Percentiles rank a stretch among this genome's conserved stretches.
Evolutionary conservation across 1,284 basidiomycete species (phyloP).

Genomic region (Ceratobasidium sp.): DNA sequence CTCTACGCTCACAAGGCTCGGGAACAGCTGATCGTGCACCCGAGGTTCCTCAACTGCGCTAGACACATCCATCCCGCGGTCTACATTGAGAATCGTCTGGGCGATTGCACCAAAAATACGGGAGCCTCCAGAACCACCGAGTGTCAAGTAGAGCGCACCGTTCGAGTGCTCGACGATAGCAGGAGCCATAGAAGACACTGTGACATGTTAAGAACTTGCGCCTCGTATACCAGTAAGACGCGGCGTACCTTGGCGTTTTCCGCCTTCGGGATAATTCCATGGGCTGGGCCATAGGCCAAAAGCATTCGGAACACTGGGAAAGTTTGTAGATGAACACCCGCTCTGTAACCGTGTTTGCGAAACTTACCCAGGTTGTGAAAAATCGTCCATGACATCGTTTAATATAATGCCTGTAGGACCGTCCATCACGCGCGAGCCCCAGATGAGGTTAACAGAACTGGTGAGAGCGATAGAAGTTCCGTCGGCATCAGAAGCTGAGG

Average conservation of each 20-base stretch:
- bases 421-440: slow-evolving; percentile 62
- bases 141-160: slow-evolving; percentile 76
- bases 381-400: slow-evolving; percentile 78
- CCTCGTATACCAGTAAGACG: not conserved
- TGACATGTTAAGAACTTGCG: not conserved
- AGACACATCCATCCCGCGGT: slow-evolving; percentile 85
- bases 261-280: slow-evolving; percentile 63
- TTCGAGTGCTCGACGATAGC: slow-evolving; percentile 82
- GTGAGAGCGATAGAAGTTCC: slow-evolving; percentile 90
- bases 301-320: slow-evolving; percentile 81
- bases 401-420: slow-evolving; percentile 77
- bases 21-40: slow-evolving; percentile 94
- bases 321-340: slow-evolving; percentile 48
- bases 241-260: slow-evolving; percentile 41
- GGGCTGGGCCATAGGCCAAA: slow-evolving; percentile 90
- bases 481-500: slow-evolving; percentile 82
- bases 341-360: slow-evolving; percentile 77
- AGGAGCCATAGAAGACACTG: slow-evolving; percentile 86
- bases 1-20: slow-evolving; percentile 75
- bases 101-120: slow-evolving; percentile 86
- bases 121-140: slow-evolving; percentile 91
- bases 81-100: slow-evolving; percentile 85
- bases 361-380: slow-evolving; percentile 38
- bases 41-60: slow-evolving; percentile 87
- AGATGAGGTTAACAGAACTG: slow-evolving; percentile 83